Percentiles rank a stretch among this genome's conserved stretches.
Evolutionary conservation across 2,329 filamentous ascomycete genomes (phyloP).

Genomic region (Pleomassaria siparia): DNA sequence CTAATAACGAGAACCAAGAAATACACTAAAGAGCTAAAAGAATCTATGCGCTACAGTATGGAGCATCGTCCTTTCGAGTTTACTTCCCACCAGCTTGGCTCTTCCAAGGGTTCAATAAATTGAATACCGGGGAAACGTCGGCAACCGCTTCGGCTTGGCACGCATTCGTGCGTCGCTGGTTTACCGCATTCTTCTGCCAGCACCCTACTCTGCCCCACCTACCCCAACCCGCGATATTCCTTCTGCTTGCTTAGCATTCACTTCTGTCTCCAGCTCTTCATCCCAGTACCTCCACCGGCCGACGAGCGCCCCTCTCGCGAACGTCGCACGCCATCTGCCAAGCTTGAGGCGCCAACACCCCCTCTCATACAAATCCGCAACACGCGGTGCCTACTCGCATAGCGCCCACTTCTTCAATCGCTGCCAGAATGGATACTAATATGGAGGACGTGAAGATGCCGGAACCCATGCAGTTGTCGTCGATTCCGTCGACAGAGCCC

Average conservation of each 20-base stretch:
- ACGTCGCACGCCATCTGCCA: slow-evolving; percentile 40
- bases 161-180: neutral
- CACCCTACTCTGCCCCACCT: neutral
- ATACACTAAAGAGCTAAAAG: too few species aligned
- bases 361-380: slow-evolving; percentile 37
- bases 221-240: neutral
- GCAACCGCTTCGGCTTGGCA: too few species aligned
- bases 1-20: too few species aligned
- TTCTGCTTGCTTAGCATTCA: neutral
- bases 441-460: slow-evolving; percentile 97
- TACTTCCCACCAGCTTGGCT: too few species aligned
- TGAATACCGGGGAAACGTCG: too few species aligned
- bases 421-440: slow-evolving; percentile 83
- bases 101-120: too few species aligned
- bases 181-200: neutral
- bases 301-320: neutral
- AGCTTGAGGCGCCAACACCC: slow-evolving; percentile 40
- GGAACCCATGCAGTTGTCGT: slow-evolving; percentile 69
- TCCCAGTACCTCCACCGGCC: neutral
- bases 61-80: too few species aligned
- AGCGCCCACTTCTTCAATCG: slow-evolving; percentile 17
- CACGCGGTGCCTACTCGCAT: slow-evolving; percentile 25
- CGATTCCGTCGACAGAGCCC: slow-evolving; percentile 74
- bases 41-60: too few species aligned
- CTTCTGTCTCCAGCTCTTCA: neutral